Percentiles rank a stretch among this genome's conserved stretches.
Conservation (phyloP, 2,329 filamentous ascomycete species). For the Colletotrichum sp. region DNA sequence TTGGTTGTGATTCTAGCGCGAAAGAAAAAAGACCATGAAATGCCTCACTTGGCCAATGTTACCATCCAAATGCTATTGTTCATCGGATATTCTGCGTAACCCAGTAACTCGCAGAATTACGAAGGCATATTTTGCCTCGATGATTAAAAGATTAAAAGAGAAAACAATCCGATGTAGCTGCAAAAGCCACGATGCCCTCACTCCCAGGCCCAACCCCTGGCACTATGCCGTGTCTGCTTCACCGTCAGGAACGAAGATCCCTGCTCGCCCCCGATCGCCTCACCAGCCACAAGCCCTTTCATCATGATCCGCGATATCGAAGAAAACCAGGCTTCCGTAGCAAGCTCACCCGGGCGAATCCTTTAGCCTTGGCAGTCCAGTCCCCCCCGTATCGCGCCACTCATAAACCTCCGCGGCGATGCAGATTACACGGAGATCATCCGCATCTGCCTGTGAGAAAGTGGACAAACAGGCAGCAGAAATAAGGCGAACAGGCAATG, state of each 20-base stretch:
- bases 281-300: background rate
- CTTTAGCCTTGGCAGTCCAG: background rate
- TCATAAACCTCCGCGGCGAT: background rate
- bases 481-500: background rate
- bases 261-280: background rate
- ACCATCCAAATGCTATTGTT: background rate
- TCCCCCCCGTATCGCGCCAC: background rate
- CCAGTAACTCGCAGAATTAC: background rate
- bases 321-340: background rate
- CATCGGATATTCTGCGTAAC: rapidly evolving
- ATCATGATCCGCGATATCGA: background rate
- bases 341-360: background rate
- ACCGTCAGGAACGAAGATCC: background rate
- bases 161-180: background rate
- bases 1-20: background rate
- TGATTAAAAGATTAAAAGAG: background rate
- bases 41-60: background rate
- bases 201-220: background rate
- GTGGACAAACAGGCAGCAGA: background rate
- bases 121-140: background rate
- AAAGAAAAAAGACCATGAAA: background rate
- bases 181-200: background rate
- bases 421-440: background rate
- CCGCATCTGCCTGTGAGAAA: background rate
- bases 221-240: background rate